Percentiles rank a stretch among this genome's conserved stretches.
Evolutionary conservation across 2,329 filamentous ascomycete species (phyloP).

Genomic region (Diaporthe citrichinensis): DNA sequence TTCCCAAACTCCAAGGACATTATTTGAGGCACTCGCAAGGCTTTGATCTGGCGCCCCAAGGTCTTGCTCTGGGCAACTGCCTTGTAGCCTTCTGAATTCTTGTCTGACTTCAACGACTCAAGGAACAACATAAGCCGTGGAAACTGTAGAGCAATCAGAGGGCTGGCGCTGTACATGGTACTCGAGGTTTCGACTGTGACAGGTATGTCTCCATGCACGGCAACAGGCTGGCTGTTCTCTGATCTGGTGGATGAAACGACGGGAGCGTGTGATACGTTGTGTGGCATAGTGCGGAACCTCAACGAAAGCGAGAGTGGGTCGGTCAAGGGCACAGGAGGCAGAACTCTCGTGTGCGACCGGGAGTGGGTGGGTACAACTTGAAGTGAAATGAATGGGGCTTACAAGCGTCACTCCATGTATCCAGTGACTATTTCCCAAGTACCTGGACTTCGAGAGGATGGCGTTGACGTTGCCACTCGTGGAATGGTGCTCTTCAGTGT

Average conservation of each 20-base stretch:
- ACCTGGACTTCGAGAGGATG: conserved; percentile 65
- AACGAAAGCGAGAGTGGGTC: background rate
- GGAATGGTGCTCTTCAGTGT: background rate
- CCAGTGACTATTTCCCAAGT: conserved; percentile 72
- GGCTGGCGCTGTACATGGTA: background rate
- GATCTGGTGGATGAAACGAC: background rate
- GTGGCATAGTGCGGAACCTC: background rate
- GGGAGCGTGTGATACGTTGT: background rate
- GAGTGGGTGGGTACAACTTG: background rate
- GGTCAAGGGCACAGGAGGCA: background rate
- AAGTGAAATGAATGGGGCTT: conserved; percentile 43
- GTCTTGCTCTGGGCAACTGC: conserved; percentile 66
- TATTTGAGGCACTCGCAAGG: conserved; percentile 56
- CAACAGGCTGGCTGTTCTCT: background rate
- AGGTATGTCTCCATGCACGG: background rate
- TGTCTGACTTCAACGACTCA: conserved; percentile 56
- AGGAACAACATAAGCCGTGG: conserved; percentile 60
- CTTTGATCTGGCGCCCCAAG: conserved; percentile 67
- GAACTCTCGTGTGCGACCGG: background rate
- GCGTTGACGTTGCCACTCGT: conserved; percentile 57
- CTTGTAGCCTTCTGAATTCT: conserved; percentile 52
- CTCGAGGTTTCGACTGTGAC: background rate
- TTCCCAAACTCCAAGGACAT: conserved; percentile 61
- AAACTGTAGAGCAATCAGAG: conserved; percentile 51
- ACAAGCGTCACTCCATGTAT: conserved; percentile 64